Conservation (phyloP, 441 rosid species). For the Daphne laureola region DNA sequence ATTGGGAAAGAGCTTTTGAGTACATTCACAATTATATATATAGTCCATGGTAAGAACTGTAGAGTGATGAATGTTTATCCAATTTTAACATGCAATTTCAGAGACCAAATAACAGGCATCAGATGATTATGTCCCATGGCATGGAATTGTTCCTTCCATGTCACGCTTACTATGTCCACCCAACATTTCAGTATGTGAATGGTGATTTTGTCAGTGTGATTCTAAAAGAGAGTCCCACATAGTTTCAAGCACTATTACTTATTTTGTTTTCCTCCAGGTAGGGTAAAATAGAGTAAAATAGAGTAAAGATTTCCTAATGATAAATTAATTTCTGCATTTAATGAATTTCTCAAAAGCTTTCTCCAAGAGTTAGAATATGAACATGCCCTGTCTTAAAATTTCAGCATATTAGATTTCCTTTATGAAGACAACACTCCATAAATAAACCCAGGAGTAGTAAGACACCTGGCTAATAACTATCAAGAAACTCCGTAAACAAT, state of each 20-base stretch:
- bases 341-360: no score
- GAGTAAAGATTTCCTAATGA: no score
- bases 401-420: neutral
- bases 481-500: neutral
- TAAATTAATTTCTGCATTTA: no score
- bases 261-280: no score
- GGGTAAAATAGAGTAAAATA: no score
- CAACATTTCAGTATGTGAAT: neutral
- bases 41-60: no score
- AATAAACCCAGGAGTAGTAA: neutral
- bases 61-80: no score
- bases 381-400: no score
- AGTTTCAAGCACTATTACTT: neutral
- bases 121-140: constrained; percentile 28
- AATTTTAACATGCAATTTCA: neutral
- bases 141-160: constrained; percentile 19
- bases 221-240: neutral
- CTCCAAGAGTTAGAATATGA: no score
- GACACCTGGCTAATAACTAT: constrained; percentile 13
- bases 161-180: constrained; percentile 13
- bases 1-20: no score
- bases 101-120: constrained; percentile 11
- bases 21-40: no score
- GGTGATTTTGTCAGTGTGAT: constrained; percentile 1
- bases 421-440: constrained; percentile 2